Evolutionary conservation across 2,329 filamentous ascomycete species (phyloP), one percentile per base, ranked within the genome.

Genomic region (Fusarium sterilihyphosum): DNA sequence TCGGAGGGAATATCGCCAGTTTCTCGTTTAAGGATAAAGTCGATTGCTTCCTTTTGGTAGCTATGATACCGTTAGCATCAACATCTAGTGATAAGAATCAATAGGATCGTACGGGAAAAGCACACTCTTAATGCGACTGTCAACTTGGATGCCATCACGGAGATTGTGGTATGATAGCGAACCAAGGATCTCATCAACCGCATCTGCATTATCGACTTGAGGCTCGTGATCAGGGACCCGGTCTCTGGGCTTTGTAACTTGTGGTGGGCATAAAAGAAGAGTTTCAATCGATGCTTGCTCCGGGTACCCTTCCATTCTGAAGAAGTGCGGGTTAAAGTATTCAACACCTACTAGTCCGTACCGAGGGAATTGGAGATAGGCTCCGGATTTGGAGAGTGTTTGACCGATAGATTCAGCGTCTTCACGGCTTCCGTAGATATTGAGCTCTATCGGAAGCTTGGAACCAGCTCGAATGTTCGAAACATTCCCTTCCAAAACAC

Each of bases 401-500:
- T 0, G 10, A 17, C 52, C 52, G 1, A 41, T 4, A 8, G 13
- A 1, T 2, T 18, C 37, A 2, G 52, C 37, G 0, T 56, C 20
- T 0, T 24, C 11, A 6, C 31, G 49, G 0, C 5, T 0, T 10
- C 49, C 49, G 1, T 52, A 52, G 4, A 52, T 13, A 5, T 35
- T 35, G 5, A 52, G 22, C 31, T 52, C 49, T 52, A 52, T 24
- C 0, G 49, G 49, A 10, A 52, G 22, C 0, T 24, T 0, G 0
- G 31, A 13, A 8, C 11, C 46, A 22, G 6, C 1, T 31, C 20
- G 22, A 0, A n/a, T 1, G 5, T 18, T 4, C 14, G 0, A 2
- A n/a, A 10, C 0, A n/a, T 9, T 4, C 4, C 4, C 7, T 13
- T 5, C 11, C 22, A 9, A 31, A 10, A 6, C 14, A 8, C 10